Conservation (phyloP, 495 filamentous ascomycete genomes). For the Penicillium canescens region DNA sequence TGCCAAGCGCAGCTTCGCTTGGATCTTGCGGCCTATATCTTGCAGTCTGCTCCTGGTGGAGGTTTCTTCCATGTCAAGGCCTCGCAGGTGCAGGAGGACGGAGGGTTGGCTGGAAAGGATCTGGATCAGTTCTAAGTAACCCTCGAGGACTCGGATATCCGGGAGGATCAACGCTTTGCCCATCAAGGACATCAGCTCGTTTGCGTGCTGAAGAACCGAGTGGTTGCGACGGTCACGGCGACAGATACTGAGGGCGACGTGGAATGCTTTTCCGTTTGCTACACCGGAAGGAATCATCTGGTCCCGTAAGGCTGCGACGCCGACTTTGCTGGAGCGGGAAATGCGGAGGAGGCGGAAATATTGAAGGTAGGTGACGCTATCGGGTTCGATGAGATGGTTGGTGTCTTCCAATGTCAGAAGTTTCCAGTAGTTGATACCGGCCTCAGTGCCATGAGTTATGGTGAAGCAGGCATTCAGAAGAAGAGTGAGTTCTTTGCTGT, state of each 20-base stretch:
- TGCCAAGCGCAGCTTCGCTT: conserved; percentile 21
- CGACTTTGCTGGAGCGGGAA: conserved; percentile 57
- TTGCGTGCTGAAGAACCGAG: conserved; percentile 57
- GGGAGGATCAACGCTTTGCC: conserved; percentile 30
- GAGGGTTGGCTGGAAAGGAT: conserved; percentile 28
- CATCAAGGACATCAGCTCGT: conserved; percentile 60
- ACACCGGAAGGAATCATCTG: conserved; percentile 37
- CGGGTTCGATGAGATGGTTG: conserved; percentile 59
- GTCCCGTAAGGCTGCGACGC: conserved; percentile 54
- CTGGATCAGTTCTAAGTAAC: conserved; percentile 30
- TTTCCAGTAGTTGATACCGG: conserved; percentile 70
- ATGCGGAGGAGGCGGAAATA: conserved; percentile 68
- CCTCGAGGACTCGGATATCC: conserved; percentile 32
- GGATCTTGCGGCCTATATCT: conserved; percentile 27
- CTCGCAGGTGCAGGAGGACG: conserved; percentile 30
- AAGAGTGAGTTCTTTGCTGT: conserved; percentile 69
- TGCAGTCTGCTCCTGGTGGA: conserved; percentile 13
- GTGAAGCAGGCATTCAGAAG: conserved; percentile 59
- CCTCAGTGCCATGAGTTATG: conserved; percentile 28
- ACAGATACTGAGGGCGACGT: conserved; percentile 69
- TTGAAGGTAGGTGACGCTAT: conserved; percentile 62
- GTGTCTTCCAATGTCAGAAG: conserved; percentile 54
- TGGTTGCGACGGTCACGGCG: conserved; percentile 68
- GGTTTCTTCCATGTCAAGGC: conserved; percentile 19
- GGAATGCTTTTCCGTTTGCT: conserved; percentile 57